phyloP scores from a whole-genome alignment of 768 basidiomycete genomes.

The Saitozyma podzolica region DNA sequence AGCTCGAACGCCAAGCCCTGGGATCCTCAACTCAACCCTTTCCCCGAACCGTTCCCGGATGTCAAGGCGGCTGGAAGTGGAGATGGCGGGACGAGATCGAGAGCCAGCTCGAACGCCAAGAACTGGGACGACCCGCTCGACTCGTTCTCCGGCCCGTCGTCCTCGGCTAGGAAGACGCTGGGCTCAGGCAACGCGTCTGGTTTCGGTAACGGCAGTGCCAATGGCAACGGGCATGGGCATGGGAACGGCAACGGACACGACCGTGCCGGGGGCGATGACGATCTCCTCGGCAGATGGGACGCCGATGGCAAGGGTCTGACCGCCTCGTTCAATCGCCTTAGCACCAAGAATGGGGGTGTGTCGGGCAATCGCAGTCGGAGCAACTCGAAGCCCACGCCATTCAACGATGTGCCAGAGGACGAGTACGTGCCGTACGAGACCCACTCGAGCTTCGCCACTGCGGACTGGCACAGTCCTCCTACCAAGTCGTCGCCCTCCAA shows the following conservation, averaged over 20 bases:
- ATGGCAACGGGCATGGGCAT: neutral
- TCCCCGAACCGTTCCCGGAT: no score
- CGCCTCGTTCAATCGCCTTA: constrained; percentile 20
- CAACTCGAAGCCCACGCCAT: constrained; percentile 23
- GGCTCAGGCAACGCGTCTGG: no score
- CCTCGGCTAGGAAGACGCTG: neutral
- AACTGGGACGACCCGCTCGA: neutral
- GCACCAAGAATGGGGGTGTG: neutral
- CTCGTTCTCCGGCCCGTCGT: neutral
- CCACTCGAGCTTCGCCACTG: constrained; percentile 17
- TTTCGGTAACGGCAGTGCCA: neutral
- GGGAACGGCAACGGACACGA: neutral
- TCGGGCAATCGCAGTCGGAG: constrained; percentile 17
- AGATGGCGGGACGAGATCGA: no score
- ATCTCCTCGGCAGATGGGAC: constrained; percentile 32
- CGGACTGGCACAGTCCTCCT: no score
- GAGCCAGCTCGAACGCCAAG: neutral
- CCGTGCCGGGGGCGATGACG: constrained; percentile 1
- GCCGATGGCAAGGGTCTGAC: constrained; percentile 27
- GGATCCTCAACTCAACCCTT: no score
- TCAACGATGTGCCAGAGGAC: constrained; percentile 29
- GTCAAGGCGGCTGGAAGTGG: no score
- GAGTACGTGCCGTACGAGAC: constrained; percentile 37
- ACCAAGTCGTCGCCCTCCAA: no score
- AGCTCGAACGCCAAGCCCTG: constrained; percentile 16